Conservation (phyloP, 108 stramenopile species). For the Cyclostephanos tholiformis region DNA sequence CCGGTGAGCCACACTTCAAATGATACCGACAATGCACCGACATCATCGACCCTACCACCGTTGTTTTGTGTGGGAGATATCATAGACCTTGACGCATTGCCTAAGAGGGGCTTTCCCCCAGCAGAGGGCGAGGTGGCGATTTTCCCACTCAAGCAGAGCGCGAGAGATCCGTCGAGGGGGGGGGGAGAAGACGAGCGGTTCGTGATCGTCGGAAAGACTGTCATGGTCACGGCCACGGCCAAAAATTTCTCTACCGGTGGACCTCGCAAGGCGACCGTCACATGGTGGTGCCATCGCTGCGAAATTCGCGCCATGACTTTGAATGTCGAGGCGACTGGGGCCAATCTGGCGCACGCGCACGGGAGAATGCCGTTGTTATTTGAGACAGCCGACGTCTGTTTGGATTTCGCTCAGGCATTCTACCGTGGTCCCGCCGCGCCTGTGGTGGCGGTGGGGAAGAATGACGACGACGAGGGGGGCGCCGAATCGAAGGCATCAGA, state of each 20-base stretch:
- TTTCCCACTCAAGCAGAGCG: constrained; percentile 21
- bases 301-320: constrained; percentile 71
- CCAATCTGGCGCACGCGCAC: constrained; percentile 50
- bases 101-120: constrained; percentile 10
- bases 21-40: background rate
- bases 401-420: constrained; percentile 75
- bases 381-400: constrained; percentile 57
- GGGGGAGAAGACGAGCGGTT: constrained; percentile 15
- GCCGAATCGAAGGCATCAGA: constrained; percentile 45
- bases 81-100: constrained; percentile 36
- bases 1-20: background rate
- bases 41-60: constrained; percentile 5
- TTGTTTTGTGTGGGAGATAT: constrained; percentile 36
- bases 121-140: constrained; percentile 25
- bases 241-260: background rate
- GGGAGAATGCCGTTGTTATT: constrained; percentile 59
- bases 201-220: constrained; percentile 39
- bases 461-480: constrained; percentile 9
- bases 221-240: constrained; percentile 29
- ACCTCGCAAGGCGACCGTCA: constrained; percentile 45
- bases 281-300: constrained; percentile 62
- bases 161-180: constrained; percentile 8
- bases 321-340: constrained; percentile 67
- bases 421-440: constrained; percentile 44
- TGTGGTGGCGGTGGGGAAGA: background rate